Base-by-base conservation (phyloP, 2,329 filamentous ascomycete genomes). In the Raffaelea ambrosiae region DNA sequence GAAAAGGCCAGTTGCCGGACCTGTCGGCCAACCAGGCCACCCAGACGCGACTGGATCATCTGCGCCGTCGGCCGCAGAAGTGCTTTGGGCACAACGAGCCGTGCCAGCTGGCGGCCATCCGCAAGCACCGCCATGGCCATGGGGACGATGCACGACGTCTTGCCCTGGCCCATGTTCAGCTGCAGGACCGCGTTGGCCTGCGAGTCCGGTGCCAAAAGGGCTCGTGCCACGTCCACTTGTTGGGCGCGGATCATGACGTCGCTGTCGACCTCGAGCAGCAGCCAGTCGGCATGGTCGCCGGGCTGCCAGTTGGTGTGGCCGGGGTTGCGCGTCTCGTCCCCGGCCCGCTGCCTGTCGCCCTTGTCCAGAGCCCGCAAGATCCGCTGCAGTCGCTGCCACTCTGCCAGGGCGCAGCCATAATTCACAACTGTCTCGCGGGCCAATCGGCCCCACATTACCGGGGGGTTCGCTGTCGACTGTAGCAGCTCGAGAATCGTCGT, bases 131-230 rank as follows among this genome's bases (percentile, higher is more conserved):
- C 63, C 0, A 70, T 65, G 0, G 65, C 72, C 68, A 79, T 74
- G 0, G 75, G 76, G 7, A 79, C 69, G 20, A 79, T 75, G 43
- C 69, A 70, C 0, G 73, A 77, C 0, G 77, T 80, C 59, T 81
- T 82, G 0, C 74, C 74, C 63, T 81, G 71, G 0, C 81, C 81
- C 81, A 85, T 85, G 51, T 83, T 79, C 61, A 85, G 72, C 51
- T 85, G 81, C 1, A 84, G 54, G 0, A 84, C 77, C 0, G 79
- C 79, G 50, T 83, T 84, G 0, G 61, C 53, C 0, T 65, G 63
- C 0, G 74, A 77, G 0, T 55, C 48, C 0, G 82, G 81, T 0
- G 62, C 62, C 2, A 82, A 79, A 18, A 77, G 86, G 0, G 78
- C 76, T 2, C 65, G 54, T 0, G 83, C 81, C 7, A 87, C 81